Conservation (phyloP, 2,329 filamentous ascomycete genomes). For the Truncatella angustata region DNA sequence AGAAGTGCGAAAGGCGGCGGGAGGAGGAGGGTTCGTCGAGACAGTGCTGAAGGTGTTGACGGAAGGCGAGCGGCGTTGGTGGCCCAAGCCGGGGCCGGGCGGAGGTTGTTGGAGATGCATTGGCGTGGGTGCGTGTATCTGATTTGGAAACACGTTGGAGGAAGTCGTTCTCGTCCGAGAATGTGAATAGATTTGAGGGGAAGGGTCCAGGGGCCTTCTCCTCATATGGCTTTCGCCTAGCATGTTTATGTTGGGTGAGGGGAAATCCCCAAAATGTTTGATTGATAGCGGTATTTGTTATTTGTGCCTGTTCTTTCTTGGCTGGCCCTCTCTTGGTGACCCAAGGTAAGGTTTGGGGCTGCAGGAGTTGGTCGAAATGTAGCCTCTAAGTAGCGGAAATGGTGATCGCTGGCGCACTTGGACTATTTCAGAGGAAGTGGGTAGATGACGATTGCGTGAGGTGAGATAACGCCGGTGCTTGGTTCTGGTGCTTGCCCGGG, state of each 20-base stretch:
- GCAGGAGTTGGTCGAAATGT: constrained; percentile 2
- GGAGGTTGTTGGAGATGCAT: constrained; percentile 34
- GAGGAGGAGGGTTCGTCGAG: constrained; percentile 64
- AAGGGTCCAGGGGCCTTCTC: constrained; percentile 27
- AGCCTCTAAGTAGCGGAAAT: not conserved
- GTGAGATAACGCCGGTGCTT: constrained; percentile 3
- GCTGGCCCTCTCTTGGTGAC: not conserved
- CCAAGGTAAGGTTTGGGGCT: constrained; percentile 3
- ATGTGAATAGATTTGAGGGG: constrained; percentile 44
- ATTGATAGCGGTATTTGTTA: not conserved
- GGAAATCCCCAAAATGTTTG: not conserved
- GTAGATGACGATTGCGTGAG: constrained; percentile 6
- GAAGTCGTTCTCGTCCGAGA: constrained; percentile 56
- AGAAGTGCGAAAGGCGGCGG: constrained; percentile 55
- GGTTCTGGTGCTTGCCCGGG: too few species aligned
- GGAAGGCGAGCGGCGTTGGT: constrained; percentile 59
- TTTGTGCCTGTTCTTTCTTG: not conserved
- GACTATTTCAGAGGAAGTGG: too few species aligned
- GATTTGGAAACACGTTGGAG: constrained; percentile 46
- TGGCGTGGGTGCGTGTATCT: constrained; percentile 20
- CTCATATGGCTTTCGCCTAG: constrained; percentile 28
- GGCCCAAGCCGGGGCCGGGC: constrained; percentile 23
- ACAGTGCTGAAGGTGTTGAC: constrained; percentile 69
- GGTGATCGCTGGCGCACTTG: constrained; percentile 3
- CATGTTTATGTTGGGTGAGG: constrained; percentile 17